These are phyloP conservation scores for Hymenoscyphus occultus DNA, from an alignment of 2,329 filamentous ascomycete genomes.

Conservation along the genomic window DNA sequence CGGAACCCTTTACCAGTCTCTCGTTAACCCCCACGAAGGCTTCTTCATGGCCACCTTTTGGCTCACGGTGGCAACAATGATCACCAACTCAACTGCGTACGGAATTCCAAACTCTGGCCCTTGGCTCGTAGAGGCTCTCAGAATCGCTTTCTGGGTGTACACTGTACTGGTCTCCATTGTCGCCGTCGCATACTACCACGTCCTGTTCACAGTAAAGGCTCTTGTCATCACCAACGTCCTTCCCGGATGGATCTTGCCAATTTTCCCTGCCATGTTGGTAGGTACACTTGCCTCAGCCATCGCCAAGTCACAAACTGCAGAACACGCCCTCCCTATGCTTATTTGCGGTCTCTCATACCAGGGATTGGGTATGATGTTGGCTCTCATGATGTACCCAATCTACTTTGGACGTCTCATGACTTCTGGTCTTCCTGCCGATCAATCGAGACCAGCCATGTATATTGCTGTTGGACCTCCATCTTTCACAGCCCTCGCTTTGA, in stretches of 20 bases:
- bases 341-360: conserved; percentile 65
- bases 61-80: conserved; percentile 64
- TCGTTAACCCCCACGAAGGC: conserved; percentile 64
- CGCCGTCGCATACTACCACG: conserved; percentile 64
- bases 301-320: conserved; percentile 55
- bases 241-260: conserved; percentile 70
- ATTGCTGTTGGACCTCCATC: conserved; percentile 71
- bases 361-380: conserved; percentile 64
- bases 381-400: conserved; percentile 68
- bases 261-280: conserved; percentile 71
- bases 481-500: conserved; percentile 68
- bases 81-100: conserved; percentile 64
- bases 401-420: conserved; percentile 66
- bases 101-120: conserved; percentile 54
- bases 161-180: conserved; percentile 55
- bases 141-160: conserved; percentile 69
- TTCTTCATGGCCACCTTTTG: conserved; percentile 73
- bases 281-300: conserved; percentile 69
- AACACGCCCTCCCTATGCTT: conserved; percentile 58
- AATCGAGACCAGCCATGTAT: conserved; percentile 67
- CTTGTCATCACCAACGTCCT: conserved; percentile 64
- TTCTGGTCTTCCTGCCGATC: conserved; percentile 55
- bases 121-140: conserved; percentile 56
- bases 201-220: conserved; percentile 54
- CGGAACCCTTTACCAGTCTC: conserved; percentile 50